Conservation (phyloP, 345 rosid species). For the Salix udensis region DNA sequence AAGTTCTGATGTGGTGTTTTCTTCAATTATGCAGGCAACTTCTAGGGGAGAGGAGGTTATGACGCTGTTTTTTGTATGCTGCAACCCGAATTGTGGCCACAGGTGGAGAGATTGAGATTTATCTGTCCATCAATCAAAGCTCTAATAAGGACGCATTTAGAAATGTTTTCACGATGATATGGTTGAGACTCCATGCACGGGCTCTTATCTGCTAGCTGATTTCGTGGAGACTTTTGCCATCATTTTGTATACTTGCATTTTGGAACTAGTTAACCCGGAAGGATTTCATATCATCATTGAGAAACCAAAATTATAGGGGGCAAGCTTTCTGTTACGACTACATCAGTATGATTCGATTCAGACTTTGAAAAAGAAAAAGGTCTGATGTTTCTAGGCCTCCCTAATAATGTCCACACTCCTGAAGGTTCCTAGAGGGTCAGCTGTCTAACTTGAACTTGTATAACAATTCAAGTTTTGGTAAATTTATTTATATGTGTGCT, state of each 20-base stretch:
- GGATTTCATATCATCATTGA: background rate
- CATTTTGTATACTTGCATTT: background rate
- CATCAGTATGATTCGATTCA: background rate
- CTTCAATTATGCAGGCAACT: constrained; percentile 33
- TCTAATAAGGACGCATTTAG: constrained; percentile 1
- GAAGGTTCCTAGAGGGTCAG: background rate
- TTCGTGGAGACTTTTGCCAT: background rate
- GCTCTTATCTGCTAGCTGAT: background rate
- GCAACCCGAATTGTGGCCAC: constrained; percentile 65
- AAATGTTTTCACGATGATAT: background rate
- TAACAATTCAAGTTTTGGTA: background rate
- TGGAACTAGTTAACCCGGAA: background rate
- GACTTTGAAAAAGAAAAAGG: background rate
- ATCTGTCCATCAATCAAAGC: background rate
- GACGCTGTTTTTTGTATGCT: constrained; percentile 88
- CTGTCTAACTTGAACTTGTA: background rate
- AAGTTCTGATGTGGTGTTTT: background rate
- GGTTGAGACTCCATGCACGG: background rate
- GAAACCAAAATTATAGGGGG: too few relatives aligned
- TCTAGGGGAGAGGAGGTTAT: constrained; percentile 90
- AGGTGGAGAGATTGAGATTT: constrained; percentile 64
- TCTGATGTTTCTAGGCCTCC: background rate
- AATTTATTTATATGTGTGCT: background rate
- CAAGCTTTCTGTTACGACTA: background rate
- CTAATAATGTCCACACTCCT: background rate